Percentiles rank a stretch among this genome's conserved stretches.
phyloP scores from a whole-genome alignment of 208 protist species.

The Giardia muris region DNA sequence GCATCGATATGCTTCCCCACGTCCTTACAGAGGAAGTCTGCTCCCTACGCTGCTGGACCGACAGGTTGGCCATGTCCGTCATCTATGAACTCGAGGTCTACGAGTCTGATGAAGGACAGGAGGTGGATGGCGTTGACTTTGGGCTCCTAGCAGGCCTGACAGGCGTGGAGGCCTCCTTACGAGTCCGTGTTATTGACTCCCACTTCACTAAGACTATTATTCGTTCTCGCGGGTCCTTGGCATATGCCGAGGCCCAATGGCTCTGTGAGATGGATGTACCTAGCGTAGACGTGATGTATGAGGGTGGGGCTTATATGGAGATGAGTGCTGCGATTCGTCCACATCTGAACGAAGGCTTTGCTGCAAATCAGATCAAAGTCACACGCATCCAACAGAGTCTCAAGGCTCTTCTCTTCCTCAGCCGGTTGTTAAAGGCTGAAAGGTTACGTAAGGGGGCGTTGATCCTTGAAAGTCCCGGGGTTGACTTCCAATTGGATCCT shows the following conservation, averaged over 20 bases:
- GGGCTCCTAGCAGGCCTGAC: background rate
- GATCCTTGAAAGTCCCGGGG: slow-evolving; percentile 48
- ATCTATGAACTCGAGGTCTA: slow-evolving; percentile 60
- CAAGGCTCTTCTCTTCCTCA: background rate
- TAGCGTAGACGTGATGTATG: slow-evolving; percentile 51
- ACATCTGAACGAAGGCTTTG: slow-evolving; percentile 46
- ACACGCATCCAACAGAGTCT: slow-evolving; percentile 46
- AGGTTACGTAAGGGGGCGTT: slow-evolving; percentile 53
- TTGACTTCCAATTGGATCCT: slow-evolving; percentile 46
- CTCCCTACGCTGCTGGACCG: slow-evolving; percentile 64
- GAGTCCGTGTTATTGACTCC: background rate
- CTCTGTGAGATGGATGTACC: background rate
- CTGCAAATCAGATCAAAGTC: slow-evolving; percentile 59
- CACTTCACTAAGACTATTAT: slow-evolving; percentile 66
- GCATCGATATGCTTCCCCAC: slow-evolving; percentile 86
- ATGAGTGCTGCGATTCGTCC: background rate
- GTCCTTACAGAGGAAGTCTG: slow-evolving; percentile 77
- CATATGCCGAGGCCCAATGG: slow-evolving; percentile 73
- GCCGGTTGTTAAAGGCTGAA: slow-evolving; percentile 57
- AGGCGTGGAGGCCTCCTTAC: background rate
- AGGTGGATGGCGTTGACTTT: background rate
- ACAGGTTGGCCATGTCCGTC: slow-evolving; percentile 71
- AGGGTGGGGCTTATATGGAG: slow-evolving; percentile 53
- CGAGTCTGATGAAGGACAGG: slow-evolving; percentile 34
- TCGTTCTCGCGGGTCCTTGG: slow-evolving; percentile 61